These are phyloP conservation scores for Narthecium ossifragum DNA, from an alignment of 106 monocot genomes.

Conservation along the genomic window DNA sequence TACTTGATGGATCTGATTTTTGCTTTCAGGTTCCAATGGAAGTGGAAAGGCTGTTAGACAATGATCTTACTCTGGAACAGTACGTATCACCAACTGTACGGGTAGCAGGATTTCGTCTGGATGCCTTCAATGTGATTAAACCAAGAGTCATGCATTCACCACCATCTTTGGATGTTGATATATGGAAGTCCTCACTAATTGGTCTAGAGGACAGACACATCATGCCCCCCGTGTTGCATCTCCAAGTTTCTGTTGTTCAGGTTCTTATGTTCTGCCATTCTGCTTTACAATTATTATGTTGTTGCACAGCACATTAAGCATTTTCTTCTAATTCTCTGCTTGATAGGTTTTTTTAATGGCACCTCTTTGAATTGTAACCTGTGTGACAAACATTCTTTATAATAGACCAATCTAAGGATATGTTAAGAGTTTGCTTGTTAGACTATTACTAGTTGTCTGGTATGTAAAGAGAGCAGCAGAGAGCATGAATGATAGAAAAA, in stretches of 20 bases:
- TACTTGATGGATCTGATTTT: neutral
- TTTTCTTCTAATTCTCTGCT: too few relatives aligned
- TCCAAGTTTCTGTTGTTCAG: conserved; percentile 85
- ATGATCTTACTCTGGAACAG: conserved; percentile 81
- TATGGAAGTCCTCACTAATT: conserved; percentile 67
- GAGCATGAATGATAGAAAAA: too few relatives aligned
- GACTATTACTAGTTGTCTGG: too few relatives aligned
- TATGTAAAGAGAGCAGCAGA: too few relatives aligned
- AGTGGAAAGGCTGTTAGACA: conserved; percentile 67
- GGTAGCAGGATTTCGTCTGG: conserved; percentile 89
- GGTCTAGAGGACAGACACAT: conserved; percentile 75
- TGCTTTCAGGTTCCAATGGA: conserved; percentile 74
- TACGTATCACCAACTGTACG: conserved; percentile 50
- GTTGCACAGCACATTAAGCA: too few relatives aligned
- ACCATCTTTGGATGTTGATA: conserved; percentile 35
- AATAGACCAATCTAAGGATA: too few relatives aligned
- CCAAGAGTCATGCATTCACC: conserved; percentile 86
- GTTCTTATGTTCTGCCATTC: too few relatives aligned
- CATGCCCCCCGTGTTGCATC: conserved; percentile 62
- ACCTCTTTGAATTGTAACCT: too few relatives aligned
- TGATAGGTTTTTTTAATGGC: too few relatives aligned
- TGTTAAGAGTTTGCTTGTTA: too few relatives aligned
- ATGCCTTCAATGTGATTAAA: conserved; percentile 72
- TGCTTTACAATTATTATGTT: too few relatives aligned
- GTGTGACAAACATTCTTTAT: too few relatives aligned